Evolutionary conservation across 1,284 basidiomycete genomes (phyloP), one percentile per base, ranked within the genome.

Genomic region (Pyrrhoderma lamaoense): DNA sequence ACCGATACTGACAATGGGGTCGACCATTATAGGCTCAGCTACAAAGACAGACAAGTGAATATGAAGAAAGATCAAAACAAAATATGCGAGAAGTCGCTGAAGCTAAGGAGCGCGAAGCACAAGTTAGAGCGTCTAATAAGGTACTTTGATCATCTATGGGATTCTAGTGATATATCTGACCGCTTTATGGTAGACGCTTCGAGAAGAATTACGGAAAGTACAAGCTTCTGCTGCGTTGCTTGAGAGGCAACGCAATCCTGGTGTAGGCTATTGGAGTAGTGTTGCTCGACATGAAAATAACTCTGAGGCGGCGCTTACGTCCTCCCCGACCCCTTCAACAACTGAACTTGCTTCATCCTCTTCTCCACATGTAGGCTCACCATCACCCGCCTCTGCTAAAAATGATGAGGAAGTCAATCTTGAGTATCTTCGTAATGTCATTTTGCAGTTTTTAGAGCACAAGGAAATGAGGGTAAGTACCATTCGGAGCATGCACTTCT

Each of bases 371-470:
- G 62, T 66, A 23, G 62, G 62, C 3, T 71, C 76, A 3, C 75
- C 77, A 21, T 60, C 69, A 21, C 68, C 73, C 4, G 65, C 65
- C n/a, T 70, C 70, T 44, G n/a, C 38, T 8, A 40, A 40, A 16
- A 22, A 16, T 18, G 88, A 92, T 22, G 92, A 94, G 61, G 92
- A 94, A 56, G 77, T 97, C 53, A 97, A 94, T 63, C 72, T 94
- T n/a, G 93, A 97, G 68, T 97, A 97, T 67, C 69, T 97, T 35
- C 76, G 93, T 54, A 97, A 96, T 66, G 89, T 96, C 31, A 90
- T 96, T 48, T 64, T 97, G 40, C 93, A 96, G 65, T 97, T 97
- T 70, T 68, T 93, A 47, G 89, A 93, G 64, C 83, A 91, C 67
- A 89, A 88, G 61, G 87, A 92, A 64, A 91, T 91, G 89, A 72